phyloP scores from a whole-genome alignment of 2,329 filamentous ascomycete genomes.

The Aquanectria penicillioides region DNA sequence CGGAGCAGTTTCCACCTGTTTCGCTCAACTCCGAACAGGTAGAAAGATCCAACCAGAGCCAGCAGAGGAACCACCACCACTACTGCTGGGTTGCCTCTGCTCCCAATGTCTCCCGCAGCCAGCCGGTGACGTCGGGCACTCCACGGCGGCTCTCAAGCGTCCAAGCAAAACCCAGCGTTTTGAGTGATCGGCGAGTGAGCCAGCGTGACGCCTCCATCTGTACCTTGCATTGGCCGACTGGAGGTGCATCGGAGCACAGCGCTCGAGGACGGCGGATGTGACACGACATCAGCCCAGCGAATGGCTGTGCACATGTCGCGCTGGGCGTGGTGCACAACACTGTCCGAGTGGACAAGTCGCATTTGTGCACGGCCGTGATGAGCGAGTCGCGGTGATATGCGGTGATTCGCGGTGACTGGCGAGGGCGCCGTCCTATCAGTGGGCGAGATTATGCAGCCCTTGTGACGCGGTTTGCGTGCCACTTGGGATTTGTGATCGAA shows the following conservation, averaged over 20 bases:
- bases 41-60: constrained; percentile 33
- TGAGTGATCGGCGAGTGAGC: constrained; percentile 34
- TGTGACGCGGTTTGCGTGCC: constrained; percentile 48
- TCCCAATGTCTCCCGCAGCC: constrained; percentile 9
- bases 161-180: constrained; percentile 30
- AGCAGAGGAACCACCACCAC: constrained; percentile 23
- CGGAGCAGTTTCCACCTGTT: constrained; percentile 16
- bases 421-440: constrained; percentile 43
- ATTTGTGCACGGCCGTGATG: constrained; percentile 38
- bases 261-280: constrained; percentile 38
- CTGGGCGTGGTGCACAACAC: constrained; percentile 36
- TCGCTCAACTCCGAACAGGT: not conserved
- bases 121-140: constrained; percentile 38
- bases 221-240: constrained; percentile 42
- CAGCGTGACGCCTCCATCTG: constrained; percentile 36
- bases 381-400: constrained; percentile 33
- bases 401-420: constrained; percentile 32
- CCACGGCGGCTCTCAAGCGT: constrained; percentile 30
- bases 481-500: constrained; percentile 35
- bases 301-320: constrained; percentile 45
- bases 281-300: constrained; percentile 41
- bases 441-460: constrained; percentile 48
- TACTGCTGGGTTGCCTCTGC: constrained; percentile 28
- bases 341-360: constrained; percentile 37
- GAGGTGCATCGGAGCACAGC: constrained; percentile 33